Conservation (phyloP, 345 rosid genomes). For the Erucastrum elatum region DNA sequence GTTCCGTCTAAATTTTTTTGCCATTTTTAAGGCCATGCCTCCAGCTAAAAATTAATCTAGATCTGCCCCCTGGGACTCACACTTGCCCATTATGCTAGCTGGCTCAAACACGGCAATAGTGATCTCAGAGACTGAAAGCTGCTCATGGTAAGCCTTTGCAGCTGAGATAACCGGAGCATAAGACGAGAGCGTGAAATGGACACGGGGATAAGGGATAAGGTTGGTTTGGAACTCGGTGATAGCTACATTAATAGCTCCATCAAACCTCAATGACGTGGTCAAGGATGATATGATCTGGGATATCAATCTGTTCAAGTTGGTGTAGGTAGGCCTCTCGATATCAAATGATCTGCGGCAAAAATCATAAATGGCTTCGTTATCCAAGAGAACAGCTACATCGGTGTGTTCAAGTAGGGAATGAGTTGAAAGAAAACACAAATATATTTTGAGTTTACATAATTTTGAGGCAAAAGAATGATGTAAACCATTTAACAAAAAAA, state of each 20-base stretch:
- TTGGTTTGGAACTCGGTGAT: conserved; percentile 71
- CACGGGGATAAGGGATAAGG: conserved; percentile 67
- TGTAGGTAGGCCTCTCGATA: conserved; percentile 68
- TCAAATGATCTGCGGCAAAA: conserved; percentile 61
- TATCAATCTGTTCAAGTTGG: conserved; percentile 66
- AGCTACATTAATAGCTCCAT: conserved; percentile 69
- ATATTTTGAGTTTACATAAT: too few relatives aligned
- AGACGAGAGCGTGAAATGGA: conserved; percentile 71
- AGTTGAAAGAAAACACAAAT: conserved; percentile 44
- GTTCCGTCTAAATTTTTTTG: too few relatives aligned
- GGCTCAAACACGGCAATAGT: conserved; percentile 73
- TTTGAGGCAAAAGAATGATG: too few relatives aligned
- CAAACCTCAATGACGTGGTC: conserved; percentile 62
- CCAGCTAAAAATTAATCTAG: too few relatives aligned
- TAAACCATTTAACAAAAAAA: too few relatives aligned
- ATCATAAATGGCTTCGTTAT: conserved; percentile 67
- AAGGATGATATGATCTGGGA: conserved; percentile 65
- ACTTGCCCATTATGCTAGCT: conserved; percentile 72
- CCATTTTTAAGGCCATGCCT: too few relatives aligned
- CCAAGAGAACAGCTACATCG: conserved; percentile 70
- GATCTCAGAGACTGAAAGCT: conserved; percentile 64
- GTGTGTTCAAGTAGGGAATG: conserved; percentile 72
- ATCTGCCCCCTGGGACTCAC: conserved; percentile 44
- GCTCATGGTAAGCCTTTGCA: conserved; percentile 67
- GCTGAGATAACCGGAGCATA: conserved; percentile 76